phyloP scores from a whole-genome alignment of 495 filamentous ascomycete species.

The Talaromyces ruber region DNA sequence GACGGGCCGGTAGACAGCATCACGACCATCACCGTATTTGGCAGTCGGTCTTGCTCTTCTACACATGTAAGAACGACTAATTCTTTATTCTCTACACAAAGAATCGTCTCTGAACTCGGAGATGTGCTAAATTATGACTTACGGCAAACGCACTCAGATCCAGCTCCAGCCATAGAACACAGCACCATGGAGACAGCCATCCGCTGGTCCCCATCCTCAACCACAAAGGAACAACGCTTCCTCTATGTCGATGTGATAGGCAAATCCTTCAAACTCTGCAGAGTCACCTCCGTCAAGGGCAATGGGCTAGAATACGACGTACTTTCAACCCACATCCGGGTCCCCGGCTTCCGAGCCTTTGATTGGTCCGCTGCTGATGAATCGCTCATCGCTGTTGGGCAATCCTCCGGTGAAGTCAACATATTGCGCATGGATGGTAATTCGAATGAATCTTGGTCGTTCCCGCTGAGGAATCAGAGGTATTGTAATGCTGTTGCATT shows the following conservation, averaged over 20 bases:
- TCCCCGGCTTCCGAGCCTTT: slow-evolving; percentile 83
- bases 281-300: slow-evolving; percentile 52
- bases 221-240: slow-evolving; percentile 56
- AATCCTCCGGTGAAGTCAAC: slow-evolving; percentile 73
- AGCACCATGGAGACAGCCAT: slow-evolving; percentile 58
- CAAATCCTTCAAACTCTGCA: slow-evolving; percentile 71
- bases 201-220: slow-evolving; percentile 82
- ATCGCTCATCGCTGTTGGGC: slow-evolving; percentile 76
- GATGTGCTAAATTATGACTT: background rate
- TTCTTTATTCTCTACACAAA: background rate
- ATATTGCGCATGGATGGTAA: slow-evolving; percentile 66
- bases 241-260: slow-evolving; percentile 77
- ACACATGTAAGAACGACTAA: background rate
- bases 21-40: slow-evolving; percentile 2
- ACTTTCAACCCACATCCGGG: slow-evolving; percentile 63
- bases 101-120: background rate
- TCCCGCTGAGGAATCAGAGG: slow-evolving; percentile 76
- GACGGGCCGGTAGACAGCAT: background rate
- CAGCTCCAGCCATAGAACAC: background rate
- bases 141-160: background rate
- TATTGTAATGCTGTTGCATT: slow-evolving; percentile 91
- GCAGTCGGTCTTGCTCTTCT: background rate
- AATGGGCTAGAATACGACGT: slow-evolving; percentile 56
- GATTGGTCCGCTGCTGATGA: slow-evolving; percentile 84
- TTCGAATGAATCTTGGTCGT: slow-evolving; percentile 55